These are phyloP conservation scores for Corylus heterophylla DNA, from an alignment of 306 rosid species.

Conservation along the genomic window DNA sequence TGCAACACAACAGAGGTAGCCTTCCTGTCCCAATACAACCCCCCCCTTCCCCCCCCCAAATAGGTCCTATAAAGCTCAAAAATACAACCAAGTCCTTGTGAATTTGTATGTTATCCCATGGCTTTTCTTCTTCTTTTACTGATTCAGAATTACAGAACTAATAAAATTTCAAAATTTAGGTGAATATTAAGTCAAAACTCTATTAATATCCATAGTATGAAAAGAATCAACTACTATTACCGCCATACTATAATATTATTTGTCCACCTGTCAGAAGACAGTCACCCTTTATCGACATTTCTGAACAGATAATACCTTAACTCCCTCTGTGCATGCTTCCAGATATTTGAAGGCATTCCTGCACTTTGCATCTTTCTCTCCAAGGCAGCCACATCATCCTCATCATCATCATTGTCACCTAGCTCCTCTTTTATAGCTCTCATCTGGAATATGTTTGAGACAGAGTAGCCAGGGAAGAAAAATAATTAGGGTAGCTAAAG, in stretches of 20 bases:
- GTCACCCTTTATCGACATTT: conserved; percentile 2
- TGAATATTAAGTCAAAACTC: not conserved
- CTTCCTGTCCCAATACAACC: not conserved
- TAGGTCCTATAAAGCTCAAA: too few relatives aligned
- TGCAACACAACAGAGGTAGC: not conserved
- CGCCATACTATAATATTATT: not conserved
- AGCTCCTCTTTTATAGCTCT: conserved; percentile 99
- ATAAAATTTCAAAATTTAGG: not conserved
- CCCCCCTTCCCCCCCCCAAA: too few relatives aligned
- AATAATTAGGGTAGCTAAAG: conserved; percentile 19
- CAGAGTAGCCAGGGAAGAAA: conserved; percentile 19
- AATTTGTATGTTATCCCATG: not conserved
- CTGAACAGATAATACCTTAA: conserved; percentile 56
- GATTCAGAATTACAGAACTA: not conserved
- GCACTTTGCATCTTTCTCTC: conserved; percentile 98
- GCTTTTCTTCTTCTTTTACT: conserved; percentile 6
- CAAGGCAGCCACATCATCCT: conserved; percentile 83
- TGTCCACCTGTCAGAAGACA: not conserved
- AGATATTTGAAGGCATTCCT: conserved; percentile 90
- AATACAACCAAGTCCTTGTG: not conserved
- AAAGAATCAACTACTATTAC: not conserved
- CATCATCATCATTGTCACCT: conserved; percentile 95
- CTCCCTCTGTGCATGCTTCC: conserved; percentile 96
- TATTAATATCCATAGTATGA: conserved; percentile 6
- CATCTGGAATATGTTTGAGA: conserved; percentile 61